A percentile compares a stretch with the other conserved stretches of the same genome.
Conservation (phyloP, 768 basidiomycete genomes). For the Lactarius sp. region DNA sequence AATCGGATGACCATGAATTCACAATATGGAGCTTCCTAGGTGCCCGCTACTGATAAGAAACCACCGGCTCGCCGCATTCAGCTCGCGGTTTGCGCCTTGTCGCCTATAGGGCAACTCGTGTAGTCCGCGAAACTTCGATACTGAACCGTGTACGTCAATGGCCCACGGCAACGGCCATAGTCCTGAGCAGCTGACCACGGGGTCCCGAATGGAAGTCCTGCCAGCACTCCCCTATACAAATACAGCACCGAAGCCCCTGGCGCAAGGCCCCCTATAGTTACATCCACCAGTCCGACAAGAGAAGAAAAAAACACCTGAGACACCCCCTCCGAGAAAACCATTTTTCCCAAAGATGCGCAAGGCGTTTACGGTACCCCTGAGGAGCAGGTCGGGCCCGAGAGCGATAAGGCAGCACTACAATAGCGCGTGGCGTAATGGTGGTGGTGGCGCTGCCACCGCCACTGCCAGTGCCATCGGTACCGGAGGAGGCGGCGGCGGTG, state of each 20-base stretch:
- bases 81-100: neutral
- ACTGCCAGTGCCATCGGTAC: neutral
- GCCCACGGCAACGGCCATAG: neutral
- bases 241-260: neutral
- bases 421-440: neutral
- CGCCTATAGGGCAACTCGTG: no score
- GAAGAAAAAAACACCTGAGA: neutral
- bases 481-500: neutral
- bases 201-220: neutral
- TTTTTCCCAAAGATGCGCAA: conserved; percentile 1
- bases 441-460: neutral
- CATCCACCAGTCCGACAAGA: neutral
- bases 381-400: neutral
- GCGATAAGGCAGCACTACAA: neutral
- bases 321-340: no score
- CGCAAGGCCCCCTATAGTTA: neutral
- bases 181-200: neutral
- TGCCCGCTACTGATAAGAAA: neutral
- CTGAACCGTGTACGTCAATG: neutral
- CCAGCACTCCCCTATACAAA: conserved; percentile 3
- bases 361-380: conserved; percentile 2
- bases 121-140: no score
- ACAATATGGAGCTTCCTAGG: neutral
- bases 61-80: neutral
- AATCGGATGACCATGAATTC: neutral